Evolutionary conservation across 306 rosid genomes (phyloP), one percentile per base, ranked within the genome.

Genomic region (Lathyrus tuberosus): DNA sequence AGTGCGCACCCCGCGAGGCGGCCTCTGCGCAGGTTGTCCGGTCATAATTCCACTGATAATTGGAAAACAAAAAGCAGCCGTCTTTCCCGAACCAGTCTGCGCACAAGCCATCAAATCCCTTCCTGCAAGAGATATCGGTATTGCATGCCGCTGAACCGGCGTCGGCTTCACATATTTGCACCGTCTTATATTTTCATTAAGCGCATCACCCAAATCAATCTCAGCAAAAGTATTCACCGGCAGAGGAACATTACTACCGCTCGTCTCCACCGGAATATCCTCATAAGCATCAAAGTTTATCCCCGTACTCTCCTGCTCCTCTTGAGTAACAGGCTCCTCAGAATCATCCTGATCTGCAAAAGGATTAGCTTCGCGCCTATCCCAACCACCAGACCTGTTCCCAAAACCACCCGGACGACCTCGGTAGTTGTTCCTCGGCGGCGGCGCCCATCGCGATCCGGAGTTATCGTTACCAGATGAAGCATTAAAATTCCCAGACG

Each of bases 71-170:
- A 90, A 90, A 11, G 97, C 97, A n/a, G 97, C 97, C 0, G 97
- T 90, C 79, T 90, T 90, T 24, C 97, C 97, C 4, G 97, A 90
- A 72, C 97, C 97, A 20, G 97, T 90, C 81, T 90, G 97, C 1
- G 97, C 97, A 72, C 97, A 90, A 16, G 97, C 97, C 97, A 90
- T 90, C 84, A 90, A 76, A 75, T 90, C 97, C 70, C 97, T 71
- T 13, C 95, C 97, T 0, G 7, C 84, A 69, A 90, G 90, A n/a
- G 97, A 88, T 40, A 90, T 90, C 0, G 97, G 97, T 54, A 90
- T 90, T 43, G 95, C 85, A 68, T 90, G 84, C 78, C 97, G 87
- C 85, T 90, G 97, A 53, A 88, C 95, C 5, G 97, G 97, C 2
- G 97, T 91, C 28, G 97, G 97, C 78, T 77, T 86, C 56, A 88